Evolutionary conservation across 441 rosid genomes (phyloP).

Genomic region (Cnidoscolus chayamansa): DNA sequence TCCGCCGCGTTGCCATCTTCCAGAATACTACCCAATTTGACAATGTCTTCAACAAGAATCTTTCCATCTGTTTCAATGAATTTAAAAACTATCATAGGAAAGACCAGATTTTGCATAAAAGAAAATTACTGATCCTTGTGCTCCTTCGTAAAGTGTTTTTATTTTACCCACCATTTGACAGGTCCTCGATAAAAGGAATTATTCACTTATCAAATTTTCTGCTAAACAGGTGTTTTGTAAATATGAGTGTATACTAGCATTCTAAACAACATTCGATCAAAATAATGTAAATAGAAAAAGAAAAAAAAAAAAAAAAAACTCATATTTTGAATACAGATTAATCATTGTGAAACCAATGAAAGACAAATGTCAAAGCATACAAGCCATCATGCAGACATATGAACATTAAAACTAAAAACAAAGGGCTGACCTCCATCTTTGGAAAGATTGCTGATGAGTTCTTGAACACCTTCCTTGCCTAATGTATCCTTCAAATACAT

Average conservation of each 20-base stretch:
- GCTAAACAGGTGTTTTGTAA: no score
- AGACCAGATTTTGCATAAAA: no score
- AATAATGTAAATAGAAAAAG: not conserved
- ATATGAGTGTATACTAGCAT: not conserved
- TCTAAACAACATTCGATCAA: not conserved
- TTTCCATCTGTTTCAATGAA: conserved; percentile 64
- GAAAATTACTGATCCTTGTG: no score
- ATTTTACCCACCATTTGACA: no score
- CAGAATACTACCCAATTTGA: conserved; percentile 60
- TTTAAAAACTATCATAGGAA: not conserved
- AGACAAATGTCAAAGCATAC: not conserved
- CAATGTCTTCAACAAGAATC: conserved; percentile 88
- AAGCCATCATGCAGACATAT: no score
- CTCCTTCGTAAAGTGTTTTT: no score
- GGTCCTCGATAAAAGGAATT: no score
- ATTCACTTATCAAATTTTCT: no score
- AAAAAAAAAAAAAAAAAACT: not conserved
- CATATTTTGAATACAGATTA: no score
- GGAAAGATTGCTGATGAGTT: conserved; percentile 69
- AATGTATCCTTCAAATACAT: conserved; percentile 65
- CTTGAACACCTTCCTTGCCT: conserved; percentile 72
- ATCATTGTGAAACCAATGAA: not conserved
- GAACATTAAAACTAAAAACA: not conserved
- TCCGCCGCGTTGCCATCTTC: conserved; percentile 48
- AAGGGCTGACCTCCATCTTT: conserved; percentile 64